Base-by-base conservation (phyloP, 2,329 filamentous ascomycete genomes). In the Colletotrichum coccodes region DNA sequence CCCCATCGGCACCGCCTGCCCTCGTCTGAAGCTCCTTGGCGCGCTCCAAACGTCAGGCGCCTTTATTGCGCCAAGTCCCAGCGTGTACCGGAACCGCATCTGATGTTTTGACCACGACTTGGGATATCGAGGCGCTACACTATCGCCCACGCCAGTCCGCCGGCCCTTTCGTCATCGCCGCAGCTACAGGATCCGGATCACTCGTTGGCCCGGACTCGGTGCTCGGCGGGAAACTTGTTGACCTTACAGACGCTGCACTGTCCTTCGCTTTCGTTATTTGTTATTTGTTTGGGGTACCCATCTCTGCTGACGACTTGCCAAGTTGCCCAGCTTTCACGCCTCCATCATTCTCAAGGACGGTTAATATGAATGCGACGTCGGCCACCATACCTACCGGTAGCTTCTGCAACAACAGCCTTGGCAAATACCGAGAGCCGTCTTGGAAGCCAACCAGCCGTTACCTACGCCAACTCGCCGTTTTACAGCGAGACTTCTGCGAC, bases 1-100 rank as follows among this genome's bases (percentile, higher is more conserved):
- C 44, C 9, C 47, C 53, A 18, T 68, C 65, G 65, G 36, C 46
- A 68, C 60, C 47, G 47, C 60, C 38, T 64, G 65, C 60, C 65
- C 42, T 46, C 28, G 21, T 46, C 23, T 16, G 40, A 56, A 60
- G 46, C 54, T 36, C 26, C 65, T 68, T 64, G 60, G 60, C 60
- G 60, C 60, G n/a, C 63, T 40, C 53, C 47, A 42, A 46, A 59
- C 65, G 40, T 54, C 60, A 53, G 52, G 54, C 47, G 65, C 28
- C 49, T 40, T 36, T 60, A 36, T 47, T 40, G 32, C 34, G 65
- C 65, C 65, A 68, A 64, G 65, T 36, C 47, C 53, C 65, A 38
- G 54, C 61, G 54, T 21, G 38, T 65, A 40, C 53, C 26, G 8
- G 38, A 26, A 60, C 34, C 54, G 54, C 60, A 34, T 59, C 65